Conservation (phyloP, 1,284 basidiomycete species). For the Flammula alnicola region DNA sequence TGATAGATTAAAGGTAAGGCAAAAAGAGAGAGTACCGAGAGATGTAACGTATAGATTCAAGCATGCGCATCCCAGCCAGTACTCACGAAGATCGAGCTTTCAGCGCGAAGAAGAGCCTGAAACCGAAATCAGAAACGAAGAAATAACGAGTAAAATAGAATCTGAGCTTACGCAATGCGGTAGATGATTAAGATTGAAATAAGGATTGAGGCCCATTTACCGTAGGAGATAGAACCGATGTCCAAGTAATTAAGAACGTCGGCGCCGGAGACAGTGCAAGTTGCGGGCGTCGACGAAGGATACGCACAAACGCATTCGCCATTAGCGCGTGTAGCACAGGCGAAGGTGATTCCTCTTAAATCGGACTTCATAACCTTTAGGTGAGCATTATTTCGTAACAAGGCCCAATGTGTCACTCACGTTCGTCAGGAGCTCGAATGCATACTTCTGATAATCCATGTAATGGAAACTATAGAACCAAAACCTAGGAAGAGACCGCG, state of each 20-base stretch:
- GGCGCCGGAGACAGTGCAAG: slow-evolving; percentile 43
- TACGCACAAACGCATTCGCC: slow-evolving; percentile 42
- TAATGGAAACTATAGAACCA: slow-evolving; percentile 64
- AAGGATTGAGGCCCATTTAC: slow-evolving; percentile 41
- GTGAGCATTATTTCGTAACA: no score
- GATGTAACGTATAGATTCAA: no score
- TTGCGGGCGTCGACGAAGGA: slow-evolving; percentile 40
- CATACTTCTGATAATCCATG: slow-evolving; percentile 55
- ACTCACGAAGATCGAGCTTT: no score
- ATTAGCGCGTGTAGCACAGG: slow-evolving; percentile 38
- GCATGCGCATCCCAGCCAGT: no score
- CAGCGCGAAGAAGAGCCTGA: slow-evolving; percentile 14
- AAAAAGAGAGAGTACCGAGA: no score
- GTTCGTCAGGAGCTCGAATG: slow-evolving; percentile 45
- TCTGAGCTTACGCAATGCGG: slow-evolving; percentile 37
- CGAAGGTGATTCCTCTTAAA: slow-evolving; percentile 51
- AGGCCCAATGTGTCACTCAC: no score
- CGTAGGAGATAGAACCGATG: slow-evolving; percentile 39
- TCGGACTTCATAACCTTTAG: slow-evolving; percentile 45
- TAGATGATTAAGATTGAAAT: slow-evolving; percentile 40
- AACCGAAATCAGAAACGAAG: neutral
- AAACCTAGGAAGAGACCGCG: slow-evolving; percentile 57
- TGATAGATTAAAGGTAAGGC: no score
- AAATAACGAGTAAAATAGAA: neutral
- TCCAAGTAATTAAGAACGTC: slow-evolving; percentile 44